Evolutionary conservation across 306 rosid genomes (phyloP), one percentile per base, ranked within the genome.

Genomic region (Cucumis hystrix): DNA sequence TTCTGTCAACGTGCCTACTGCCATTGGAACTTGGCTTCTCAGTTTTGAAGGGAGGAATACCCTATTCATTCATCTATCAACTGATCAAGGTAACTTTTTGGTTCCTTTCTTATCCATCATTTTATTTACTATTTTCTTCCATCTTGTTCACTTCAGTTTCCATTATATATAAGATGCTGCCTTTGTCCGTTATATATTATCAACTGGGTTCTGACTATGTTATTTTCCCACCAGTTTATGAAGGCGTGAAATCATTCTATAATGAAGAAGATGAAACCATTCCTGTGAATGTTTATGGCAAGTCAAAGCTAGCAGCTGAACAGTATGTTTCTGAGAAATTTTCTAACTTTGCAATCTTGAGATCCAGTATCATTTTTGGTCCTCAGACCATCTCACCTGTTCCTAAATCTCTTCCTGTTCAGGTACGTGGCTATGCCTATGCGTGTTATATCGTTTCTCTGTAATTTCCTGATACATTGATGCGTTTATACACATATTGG

Each of bases 291-390:
- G 90, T 85, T 55, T 92, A 95, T 84, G 98, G 98, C 52, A 90
- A 89, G 85, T 89, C 98, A 33, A 95, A 92, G 84, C 74, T 89
- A 58, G 92, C 85, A 51, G 96, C 97, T 18, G 98, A 95, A 82
- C 69, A 89, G 83, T 83, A 89, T 77, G 87, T 95, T 77, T 79
- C 83, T 16, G 90, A 89, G 80, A 92, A 86, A 33, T 92, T 74
- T 63, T 80, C 87, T 2, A 92, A 92, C 87, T 87, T 80, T 80
- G 92, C 93, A 67, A 88, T 92, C 84, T 77, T 95, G 86, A 90
- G 98, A 89, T 92, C 97, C 82, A 95, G 97, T 82, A 95, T 95
- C 84, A 95, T 95, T 43, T 95, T 85, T 82, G 98, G 98, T 75
- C 96, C 91, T 68, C 97, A 90, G 83, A 90, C 97, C 35, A 72